Evolutionary conservation across 768 basidiomycete species (phyloP).

Genomic region (Suillus weaverae): DNA sequence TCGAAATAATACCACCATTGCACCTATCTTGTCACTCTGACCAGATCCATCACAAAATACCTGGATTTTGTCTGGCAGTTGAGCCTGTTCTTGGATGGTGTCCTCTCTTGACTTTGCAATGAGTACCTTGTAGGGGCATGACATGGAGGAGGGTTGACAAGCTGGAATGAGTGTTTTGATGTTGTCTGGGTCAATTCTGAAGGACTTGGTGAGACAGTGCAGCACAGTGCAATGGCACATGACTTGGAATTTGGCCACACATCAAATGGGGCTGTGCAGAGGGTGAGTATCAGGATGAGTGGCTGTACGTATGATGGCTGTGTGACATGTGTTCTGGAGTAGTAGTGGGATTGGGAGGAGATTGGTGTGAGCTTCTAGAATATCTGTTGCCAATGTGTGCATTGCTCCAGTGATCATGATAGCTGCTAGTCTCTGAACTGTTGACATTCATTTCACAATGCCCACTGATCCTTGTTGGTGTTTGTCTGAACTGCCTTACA

Average conservation of each 20-base stretch:
- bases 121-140: neutral
- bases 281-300: conserved; percentile 16
- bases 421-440: conserved; percentile 19
- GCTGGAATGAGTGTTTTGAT: conserved; percentile 10
- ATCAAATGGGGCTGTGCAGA: neutral
- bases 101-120: neutral
- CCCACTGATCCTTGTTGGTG: neutral
- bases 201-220: conserved; percentile 12
- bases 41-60: neutral
- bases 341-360: conserved; percentile 11
- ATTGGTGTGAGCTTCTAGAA: conserved; percentile 6
- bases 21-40: neutral
- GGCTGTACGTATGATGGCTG: conserved; percentile 7
- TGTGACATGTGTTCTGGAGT: conserved; percentile 3
- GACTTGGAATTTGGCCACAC: neutral
- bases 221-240: conserved; percentile 3
- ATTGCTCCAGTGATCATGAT: neutral
- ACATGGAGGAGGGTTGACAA: too few species aligned
- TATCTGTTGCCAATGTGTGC: conserved; percentile 12
- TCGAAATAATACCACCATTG: neutral
- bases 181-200: neutral
- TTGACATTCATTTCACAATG: neutral
- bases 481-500: neutral
- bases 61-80: neutral
- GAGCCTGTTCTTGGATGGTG: neutral